Evolutionary conservation across 768 basidiomycete species (phyloP), one percentile per base, ranked within the genome.

Genomic region (Cystobasidium tubakii): DNA sequence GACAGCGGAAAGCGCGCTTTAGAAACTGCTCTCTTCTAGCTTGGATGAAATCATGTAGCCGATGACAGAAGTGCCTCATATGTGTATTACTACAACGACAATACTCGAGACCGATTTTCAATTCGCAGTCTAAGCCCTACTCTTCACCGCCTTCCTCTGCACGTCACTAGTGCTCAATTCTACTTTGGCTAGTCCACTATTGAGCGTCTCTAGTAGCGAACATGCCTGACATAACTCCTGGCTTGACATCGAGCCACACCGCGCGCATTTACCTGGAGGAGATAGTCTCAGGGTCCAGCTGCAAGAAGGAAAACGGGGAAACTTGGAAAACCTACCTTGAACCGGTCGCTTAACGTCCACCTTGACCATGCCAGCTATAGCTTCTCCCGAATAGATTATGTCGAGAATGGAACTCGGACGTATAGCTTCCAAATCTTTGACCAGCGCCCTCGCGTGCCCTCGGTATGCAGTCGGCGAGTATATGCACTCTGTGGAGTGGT

Each of bases 401-500:
- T 99, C 96, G 75, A 99, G 91, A 76, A 99, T 96, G 0, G 91
- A 91, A 79, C 90, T 92, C 0, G 96, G 94, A 15, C 96, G 86
- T 25, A 93, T 89, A 0, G 89, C 91, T 83, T 99, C 96, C 17
- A 98, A 84, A 76, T 96, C 92, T 81, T 99, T 99, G 44, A 99
- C 86, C 78, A 98, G 95, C 0, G 87, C 87, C 62, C 96, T 86
- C 0, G 96, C 93, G 80, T 98, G 94, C 0, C 96, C 96, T 9
- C 96, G 89, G 81, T 99, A 99, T 3, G 96, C 96, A 80, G 97
- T 96, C 10, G 96, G 95, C 2, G 93, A 94, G 81, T 99, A 99
- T 77, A 98, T 97, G 81, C 96, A 99, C 80, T 99, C 96, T 9
- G 95, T 99, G 1, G 94, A 97, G 82, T 96, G 97, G 81, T 99